These are phyloP conservation scores for Puccinia brachypodii DNA, from an alignment of 1,284 basidiomycete genomes.

Conservation along the genomic window DNA sequence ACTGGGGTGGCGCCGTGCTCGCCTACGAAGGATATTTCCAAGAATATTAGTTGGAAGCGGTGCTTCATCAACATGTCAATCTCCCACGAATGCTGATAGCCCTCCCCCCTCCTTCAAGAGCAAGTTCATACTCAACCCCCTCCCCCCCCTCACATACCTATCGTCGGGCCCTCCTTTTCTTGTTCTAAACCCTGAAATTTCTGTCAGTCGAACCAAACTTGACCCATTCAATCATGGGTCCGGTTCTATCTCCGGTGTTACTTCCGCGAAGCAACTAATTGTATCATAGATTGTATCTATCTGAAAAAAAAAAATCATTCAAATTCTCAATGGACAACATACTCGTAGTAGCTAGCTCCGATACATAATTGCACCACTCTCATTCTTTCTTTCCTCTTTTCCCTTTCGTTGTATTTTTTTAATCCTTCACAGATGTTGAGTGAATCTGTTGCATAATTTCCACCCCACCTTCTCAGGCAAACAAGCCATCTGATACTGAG, in stretches of 20 bases:
- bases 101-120: background rate
- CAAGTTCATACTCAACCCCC: background rate
- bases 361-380: background rate
- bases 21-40: background rate
- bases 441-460: no score
- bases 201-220: background rate
- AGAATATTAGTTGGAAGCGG: background rate
- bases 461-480: no score
- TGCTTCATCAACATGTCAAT: background rate
- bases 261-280: background rate
- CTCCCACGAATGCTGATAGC: background rate
- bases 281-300: conserved; percentile 3
- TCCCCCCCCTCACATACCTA: background rate
- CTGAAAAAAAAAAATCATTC: background rate
- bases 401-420: no score
- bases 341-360: background rate
- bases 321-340: background rate
- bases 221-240: background rate
- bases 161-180: background rate
- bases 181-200: background rate
- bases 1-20: background rate
- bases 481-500: no score
- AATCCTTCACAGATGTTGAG: no score
- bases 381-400: no score
- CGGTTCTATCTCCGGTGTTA: background rate